Conservation (phyloP, 1,139 yeast genomes). For the Pneumocystis canis region DNA sequence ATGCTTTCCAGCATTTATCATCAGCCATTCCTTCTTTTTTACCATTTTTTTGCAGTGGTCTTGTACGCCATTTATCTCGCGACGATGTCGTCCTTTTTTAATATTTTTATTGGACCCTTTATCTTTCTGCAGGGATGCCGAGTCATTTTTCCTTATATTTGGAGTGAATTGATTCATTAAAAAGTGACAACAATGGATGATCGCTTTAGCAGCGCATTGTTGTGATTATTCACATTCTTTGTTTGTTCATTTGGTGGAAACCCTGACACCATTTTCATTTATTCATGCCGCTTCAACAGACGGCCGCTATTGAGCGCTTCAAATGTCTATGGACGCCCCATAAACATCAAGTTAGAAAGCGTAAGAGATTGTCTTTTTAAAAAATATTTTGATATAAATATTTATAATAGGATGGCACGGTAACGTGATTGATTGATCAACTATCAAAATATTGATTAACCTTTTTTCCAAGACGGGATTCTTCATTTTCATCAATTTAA, state of each 20-base stretch:
- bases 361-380: neutral
- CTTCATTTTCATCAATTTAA: constrained; percentile 37
- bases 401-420: neutral
- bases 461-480: constrained; percentile 31
- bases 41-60: constrained; percentile 15
- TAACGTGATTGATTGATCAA: neutral
- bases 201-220: too few relatives aligned
- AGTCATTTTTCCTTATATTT: constrained; percentile 10
- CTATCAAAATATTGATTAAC: neutral
- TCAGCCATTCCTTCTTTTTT: constrained; percentile 9
- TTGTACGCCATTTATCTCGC: constrained; percentile 9
- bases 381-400: neutral
- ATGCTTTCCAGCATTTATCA: constrained; percentile 21
- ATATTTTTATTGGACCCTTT: neutral
- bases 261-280: too few relatives aligned
- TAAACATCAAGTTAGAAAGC: neutral
- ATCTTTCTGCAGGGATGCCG: constrained; percentile 11
- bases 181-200: neutral
- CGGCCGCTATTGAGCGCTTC: neutral
- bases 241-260: neutral
- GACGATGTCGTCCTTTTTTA: neutral
- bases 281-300: neutral
- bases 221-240: neutral
- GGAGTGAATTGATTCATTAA: neutral
- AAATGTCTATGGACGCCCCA: neutral